These are phyloP conservation scores for Ogataea kodamae DNA, from an alignment of 805 yeast species.

Conservation along the genomic window DNA sequence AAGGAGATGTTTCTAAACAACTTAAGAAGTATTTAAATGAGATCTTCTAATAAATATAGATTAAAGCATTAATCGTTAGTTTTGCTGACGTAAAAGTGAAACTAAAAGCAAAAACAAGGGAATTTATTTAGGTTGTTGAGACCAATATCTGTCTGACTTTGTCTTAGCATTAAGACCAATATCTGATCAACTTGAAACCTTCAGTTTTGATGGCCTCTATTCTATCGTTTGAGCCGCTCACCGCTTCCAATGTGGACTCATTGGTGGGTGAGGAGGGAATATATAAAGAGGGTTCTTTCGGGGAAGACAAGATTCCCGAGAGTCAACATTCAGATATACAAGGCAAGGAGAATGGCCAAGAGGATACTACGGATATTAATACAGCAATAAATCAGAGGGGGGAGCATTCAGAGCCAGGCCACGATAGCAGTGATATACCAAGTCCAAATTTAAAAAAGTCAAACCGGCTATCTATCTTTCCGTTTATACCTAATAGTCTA, in stretches of 20 bases:
- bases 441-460: constrained; percentile 9
- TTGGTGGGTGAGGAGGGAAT: constrained; percentile 1
- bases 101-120: too few relatives aligned
- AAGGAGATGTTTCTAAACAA: constrained; percentile 41
- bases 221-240: constrained; percentile 1
- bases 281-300: background rate
- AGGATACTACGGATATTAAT: background rate
- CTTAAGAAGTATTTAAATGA: constrained; percentile 35
- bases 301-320: constrained; percentile 2
- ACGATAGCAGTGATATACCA: constrained; percentile 2
- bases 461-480: constrained; percentile 16
- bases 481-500: constrained; percentile 10
- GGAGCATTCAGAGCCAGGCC: constrained; percentile 2
- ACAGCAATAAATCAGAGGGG: background rate
- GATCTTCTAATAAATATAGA: constrained; percentile 25
- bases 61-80: background rate
- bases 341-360: constrained; percentile 7
- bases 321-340: background rate
- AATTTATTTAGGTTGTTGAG: too few relatives aligned
- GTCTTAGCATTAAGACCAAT: too few relatives aligned
- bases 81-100: too few relatives aligned
- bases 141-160: too few relatives aligned
- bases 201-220: constrained; percentile 9
- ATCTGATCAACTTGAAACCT: too few relatives aligned
- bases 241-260: constrained; percentile 1